Percentiles rank a stretch among this genome's conserved stretches.
Conservation (phyloP, 78 protist species). For the Isochrysis galbana region DNA sequence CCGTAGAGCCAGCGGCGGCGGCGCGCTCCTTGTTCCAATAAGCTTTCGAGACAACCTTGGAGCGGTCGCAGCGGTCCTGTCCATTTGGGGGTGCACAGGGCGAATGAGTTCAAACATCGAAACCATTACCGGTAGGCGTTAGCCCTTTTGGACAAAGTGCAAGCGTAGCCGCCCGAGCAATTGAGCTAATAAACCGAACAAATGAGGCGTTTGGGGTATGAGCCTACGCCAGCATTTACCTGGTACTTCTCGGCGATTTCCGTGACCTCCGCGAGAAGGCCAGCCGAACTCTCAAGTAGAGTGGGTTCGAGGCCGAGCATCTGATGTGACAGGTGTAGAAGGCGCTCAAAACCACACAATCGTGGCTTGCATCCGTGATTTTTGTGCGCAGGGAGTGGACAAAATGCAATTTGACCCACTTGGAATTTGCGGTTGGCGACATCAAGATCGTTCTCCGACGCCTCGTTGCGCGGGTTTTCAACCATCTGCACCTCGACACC, state of each 20-base stretch:
- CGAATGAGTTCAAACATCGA: too few species aligned
- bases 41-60: background rate
- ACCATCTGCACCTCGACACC: slow-evolving; percentile 20
- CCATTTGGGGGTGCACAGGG: too few species aligned
- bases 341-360: background rate
- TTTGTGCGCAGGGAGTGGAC: background rate
- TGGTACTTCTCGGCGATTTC: background rate
- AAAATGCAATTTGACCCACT: background rate
- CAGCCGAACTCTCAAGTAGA: slow-evolving; percentile 10
- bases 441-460: slow-evolving; percentile 42
- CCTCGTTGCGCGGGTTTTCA: slow-evolving; percentile 47
- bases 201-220: too few species aligned
- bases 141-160: too few species aligned
- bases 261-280: slow-evolving; percentile 27
- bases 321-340: too few species aligned
- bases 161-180: too few species aligned
- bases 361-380: too few species aligned
- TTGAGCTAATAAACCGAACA: too few species aligned
- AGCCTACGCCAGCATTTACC: too few species aligned
- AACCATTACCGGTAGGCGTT: too few species aligned
- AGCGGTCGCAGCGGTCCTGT: background rate
- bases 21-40: background rate
- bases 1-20: background rate
- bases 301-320: slow-evolving; percentile 23
- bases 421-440: slow-evolving; percentile 34